Conservation (phyloP, 108 stramenopile genomes). For the Cyclotella atomus region DNA sequence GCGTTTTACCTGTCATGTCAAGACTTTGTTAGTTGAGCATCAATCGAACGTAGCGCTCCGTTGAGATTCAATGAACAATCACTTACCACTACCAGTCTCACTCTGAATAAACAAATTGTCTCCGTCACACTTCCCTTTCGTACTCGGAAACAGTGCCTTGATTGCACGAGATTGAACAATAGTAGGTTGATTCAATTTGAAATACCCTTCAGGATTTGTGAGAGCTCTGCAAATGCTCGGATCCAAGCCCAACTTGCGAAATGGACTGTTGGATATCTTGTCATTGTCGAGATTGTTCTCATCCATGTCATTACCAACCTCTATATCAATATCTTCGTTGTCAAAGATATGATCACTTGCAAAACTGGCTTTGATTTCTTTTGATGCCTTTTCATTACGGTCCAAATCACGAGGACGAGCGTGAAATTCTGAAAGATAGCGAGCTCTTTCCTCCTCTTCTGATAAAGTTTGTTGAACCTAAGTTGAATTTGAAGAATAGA, state of each 20-base stretch:
- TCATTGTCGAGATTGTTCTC: constrained; percentile 4
- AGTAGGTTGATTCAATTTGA: constrained; percentile 67
- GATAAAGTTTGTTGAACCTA: constrained; percentile 25
- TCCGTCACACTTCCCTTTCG: constrained; percentile 1
- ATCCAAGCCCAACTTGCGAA: constrained; percentile 54
- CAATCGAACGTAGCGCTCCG: too few relatives aligned
- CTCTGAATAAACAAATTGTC: constrained; percentile 86
- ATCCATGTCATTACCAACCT: constrained; percentile 26
- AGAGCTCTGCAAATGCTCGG: constrained; percentile 53
- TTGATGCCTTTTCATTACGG: constrained; percentile 55
- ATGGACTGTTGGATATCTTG: constrained; percentile 26
- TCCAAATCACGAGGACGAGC: constrained; percentile 86
- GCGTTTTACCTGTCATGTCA: constrained; percentile 75
- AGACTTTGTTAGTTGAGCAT: too few relatives aligned
- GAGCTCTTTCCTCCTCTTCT: constrained; percentile 59
- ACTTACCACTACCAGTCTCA: constrained; percentile 94
- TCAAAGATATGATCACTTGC: constrained; percentile 44
- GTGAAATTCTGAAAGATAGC: constrained; percentile 83
- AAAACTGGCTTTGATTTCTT: constrained; percentile 38
- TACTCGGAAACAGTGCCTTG: constrained; percentile 33
- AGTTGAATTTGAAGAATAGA: background rate
- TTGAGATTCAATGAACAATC: too few relatives aligned
- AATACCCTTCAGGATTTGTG: constrained; percentile 39
- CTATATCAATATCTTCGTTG: constrained; percentile 23
- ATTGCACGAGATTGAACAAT: constrained; percentile 65